Evolutionary conservation across 2,329 filamentous ascomycete genomes (phyloP).

Genomic region (Sporothrix curviconia): DNA sequence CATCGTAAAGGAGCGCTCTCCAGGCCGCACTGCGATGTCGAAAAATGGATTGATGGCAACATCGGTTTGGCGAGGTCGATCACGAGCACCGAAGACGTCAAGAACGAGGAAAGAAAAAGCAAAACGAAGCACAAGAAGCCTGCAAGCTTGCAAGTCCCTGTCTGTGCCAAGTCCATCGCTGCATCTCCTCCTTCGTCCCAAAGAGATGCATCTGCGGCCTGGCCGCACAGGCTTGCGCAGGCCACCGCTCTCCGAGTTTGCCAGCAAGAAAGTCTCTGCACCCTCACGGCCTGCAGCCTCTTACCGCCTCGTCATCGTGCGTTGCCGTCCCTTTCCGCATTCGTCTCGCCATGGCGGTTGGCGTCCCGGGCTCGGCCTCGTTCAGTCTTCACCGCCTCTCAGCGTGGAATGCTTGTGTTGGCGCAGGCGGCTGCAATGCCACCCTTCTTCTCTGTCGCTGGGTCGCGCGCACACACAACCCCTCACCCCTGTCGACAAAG

Average conservation of each 20-base stretch:
- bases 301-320: constrained; percentile 17
- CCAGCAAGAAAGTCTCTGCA: neutral
- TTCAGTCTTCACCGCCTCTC: constrained; percentile 11
- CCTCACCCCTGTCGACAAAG: neutral
- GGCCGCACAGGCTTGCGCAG: neutral
- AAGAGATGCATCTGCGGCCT: neutral
- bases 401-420: neutral
- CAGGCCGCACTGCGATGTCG: too few relatives aligned
- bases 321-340: neutral
- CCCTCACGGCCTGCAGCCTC: too few relatives aligned
- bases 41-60: too few relatives aligned
- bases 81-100: neutral
- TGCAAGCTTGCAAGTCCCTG: neutral
- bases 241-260: neutral
- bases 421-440: constrained; percentile 9
- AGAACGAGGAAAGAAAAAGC: neutral
- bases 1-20: neutral
- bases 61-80: too few relatives aligned
- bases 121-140: neutral
- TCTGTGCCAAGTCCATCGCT: neutral
- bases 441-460: constrained; percentile 7
- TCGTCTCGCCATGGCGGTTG: neutral
- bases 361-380: neutral
- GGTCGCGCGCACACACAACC: neutral
- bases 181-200: neutral